phyloP scores from a whole-genome alignment of 164 flowering plant genomes.

The Liquidambar formosana region DNA sequence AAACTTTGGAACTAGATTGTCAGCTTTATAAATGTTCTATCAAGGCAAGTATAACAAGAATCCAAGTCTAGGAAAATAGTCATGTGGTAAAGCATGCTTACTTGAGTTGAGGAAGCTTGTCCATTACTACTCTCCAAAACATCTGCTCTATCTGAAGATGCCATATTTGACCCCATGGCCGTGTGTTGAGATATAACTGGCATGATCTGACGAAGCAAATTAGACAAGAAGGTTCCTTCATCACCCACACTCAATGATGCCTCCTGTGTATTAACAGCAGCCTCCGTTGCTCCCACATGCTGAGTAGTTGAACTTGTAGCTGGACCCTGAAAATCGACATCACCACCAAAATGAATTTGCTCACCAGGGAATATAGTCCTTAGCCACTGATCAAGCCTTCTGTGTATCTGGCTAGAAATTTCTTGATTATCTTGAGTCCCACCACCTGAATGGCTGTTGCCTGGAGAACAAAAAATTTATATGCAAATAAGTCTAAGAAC shows the following conservation, averaged over 20 bases:
- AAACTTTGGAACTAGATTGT: not conserved
- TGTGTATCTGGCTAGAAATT: conserved; percentile 14
- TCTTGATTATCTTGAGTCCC: conserved; percentile 21
- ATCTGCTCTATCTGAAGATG: conserved; percentile 24
- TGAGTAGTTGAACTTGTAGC: conserved; percentile 16
- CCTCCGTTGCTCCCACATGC: conserved; percentile 18
- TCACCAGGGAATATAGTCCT: conserved; percentile 35
- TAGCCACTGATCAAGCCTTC: conserved; percentile 38
- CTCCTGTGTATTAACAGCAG: conserved; percentile 25
- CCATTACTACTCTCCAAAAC: conserved; percentile 14
- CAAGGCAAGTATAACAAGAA: not conserved
- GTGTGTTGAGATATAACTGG: conserved; percentile 45
- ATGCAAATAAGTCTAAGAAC: too few relatives aligned
- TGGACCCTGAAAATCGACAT: conserved; percentile 18
- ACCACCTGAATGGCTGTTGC: not conserved
- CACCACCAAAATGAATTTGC: conserved; percentile 19
- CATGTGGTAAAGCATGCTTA: conserved; percentile 11
- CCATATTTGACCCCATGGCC: conserved; percentile 13
- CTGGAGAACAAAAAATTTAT: not conserved
- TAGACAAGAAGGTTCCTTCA: conserved; percentile 54
- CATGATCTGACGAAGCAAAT: conserved; percentile 54
- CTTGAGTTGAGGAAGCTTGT: conserved; percentile 26
- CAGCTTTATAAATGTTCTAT: not conserved
- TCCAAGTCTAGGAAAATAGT: not conserved
- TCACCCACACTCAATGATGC: conserved; percentile 29